Evolutionary conservation across 805 yeast species (phyloP).

Genomic region (Saturnispora sanitii): DNA sequence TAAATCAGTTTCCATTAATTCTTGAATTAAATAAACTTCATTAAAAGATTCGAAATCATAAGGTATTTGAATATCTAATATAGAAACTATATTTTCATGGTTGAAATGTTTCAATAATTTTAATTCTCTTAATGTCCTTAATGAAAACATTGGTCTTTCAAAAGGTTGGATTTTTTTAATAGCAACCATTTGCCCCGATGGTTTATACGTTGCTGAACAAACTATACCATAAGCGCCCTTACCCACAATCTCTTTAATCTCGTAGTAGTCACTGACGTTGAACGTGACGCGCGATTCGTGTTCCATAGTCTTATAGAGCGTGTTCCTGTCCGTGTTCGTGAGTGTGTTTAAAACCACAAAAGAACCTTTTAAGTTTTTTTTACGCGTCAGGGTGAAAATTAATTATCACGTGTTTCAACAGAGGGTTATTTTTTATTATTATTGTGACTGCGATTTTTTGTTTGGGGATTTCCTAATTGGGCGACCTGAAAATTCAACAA

Average conservation of each 20-base stretch:
- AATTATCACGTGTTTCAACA: background rate
- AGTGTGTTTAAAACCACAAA: background rate
- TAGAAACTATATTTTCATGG: conserved; percentile 87
- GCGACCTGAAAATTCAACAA: background rate
- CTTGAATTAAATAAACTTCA: conserved; percentile 85
- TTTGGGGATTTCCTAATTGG: background rate
- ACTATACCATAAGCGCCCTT: conserved; percentile 97
- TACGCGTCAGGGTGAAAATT: background rate
- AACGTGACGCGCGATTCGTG: conserved; percentile 37
- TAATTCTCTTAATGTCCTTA: conserved; percentile 82
- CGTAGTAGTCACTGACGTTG: conserved; percentile 81
- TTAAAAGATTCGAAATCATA: conserved; percentile 61
- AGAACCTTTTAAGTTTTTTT: no score
- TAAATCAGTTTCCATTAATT: conserved; percentile 79
- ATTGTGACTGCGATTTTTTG: background rate
- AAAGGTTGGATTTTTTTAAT: conserved; percentile 92
- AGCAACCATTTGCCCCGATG: conserved; percentile 84
- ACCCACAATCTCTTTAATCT: conserved; percentile 76
- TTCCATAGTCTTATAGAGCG: background rate
- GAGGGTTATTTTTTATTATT: no score
- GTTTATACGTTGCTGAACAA: conserved; percentile 79
- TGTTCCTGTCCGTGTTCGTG: no score
- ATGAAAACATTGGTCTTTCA: conserved; percentile 77
- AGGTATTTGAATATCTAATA: conserved; percentile 85
- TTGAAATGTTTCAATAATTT: conserved; percentile 82